These are phyloP conservation scores for Carex cristatella DNA, from an alignment of 176 grass and related monocot genomes.

Conservation along the genomic window DNA sequence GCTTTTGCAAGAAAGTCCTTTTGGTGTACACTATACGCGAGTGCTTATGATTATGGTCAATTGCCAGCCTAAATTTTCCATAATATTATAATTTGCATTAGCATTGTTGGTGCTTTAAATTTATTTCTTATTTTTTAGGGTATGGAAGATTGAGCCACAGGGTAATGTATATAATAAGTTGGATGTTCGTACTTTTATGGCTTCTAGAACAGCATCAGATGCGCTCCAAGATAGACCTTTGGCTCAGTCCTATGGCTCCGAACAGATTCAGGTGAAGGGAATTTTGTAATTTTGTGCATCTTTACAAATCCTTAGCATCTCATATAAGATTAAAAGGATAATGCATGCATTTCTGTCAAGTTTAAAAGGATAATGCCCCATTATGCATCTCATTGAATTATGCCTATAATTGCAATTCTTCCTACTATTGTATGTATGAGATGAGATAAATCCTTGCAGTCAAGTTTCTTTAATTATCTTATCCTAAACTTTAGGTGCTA, in stretches of 20 bases:
- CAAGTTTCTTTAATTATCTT: conserved; percentile 23
- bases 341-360: background rate
- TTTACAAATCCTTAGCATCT: background rate
- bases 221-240: conserved; percentile 54
- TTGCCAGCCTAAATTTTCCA: background rate
- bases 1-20: background rate
- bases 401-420: background rate
- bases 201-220: conserved; percentile 54
- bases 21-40: background rate
- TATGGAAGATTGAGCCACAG: conserved; percentile 7
- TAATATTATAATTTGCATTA: background rate
- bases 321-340: background rate
- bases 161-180: conserved; percentile 21
- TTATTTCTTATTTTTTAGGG: conserved; percentile 6
- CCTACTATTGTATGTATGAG: background rate
- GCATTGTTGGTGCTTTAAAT: background rate
- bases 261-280: conserved; percentile 75
- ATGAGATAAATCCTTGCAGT: background rate
- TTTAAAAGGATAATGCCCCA: too few species aligned
- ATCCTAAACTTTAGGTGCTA: conserved; percentile 51
- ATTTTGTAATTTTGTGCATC: background rate
- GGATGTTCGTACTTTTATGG: conserved; percentile 57
- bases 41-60: background rate
- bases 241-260: conserved; percentile 53
- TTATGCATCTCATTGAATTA: background rate